Evolutionary conservation across 1,139 yeast species (phyloP), one percentile per base, ranked within the genome.

Genomic region (Candida dubliniensis): DNA sequence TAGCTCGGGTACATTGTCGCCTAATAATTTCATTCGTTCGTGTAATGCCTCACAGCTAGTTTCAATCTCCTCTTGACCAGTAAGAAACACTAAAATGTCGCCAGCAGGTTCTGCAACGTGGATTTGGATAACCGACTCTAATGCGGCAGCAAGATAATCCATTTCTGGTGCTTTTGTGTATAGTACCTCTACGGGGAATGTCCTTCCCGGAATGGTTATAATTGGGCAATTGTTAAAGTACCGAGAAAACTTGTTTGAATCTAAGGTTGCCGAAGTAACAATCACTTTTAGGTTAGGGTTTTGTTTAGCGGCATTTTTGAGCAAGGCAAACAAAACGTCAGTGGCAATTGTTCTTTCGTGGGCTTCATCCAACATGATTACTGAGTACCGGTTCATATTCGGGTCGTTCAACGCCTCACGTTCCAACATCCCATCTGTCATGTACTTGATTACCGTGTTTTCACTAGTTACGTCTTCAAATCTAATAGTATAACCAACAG

Each of bases 321-420:
- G 69, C 53, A 93, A 71, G 44, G 99, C 99, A 98, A 93, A 91
- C 55, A 93, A 74, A 47, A 93, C 93, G 79, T 93, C 99, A 0
- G 99, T 93, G 26, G 98, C 91, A 56, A 93, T 74, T 0, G 99
- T 93, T 63, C 99, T 84, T 69, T 93, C 99, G 73, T 93, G 99
- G 44, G 99, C 99, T 72, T 93, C 99, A 77, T 93, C 99, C 49
- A 93, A 73, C 54, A 93, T 90, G 49, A 93, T 87, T 59, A 96
- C 91, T 18, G 96, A 85, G 65, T 93, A 93, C 50, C 86, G 76
- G 7, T 72, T 70, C 60, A 93, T 74, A 49, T 83, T 79, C 54
- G 90, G 97, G 64, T 93, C 99, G 51, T 87, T 95, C 98, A 93
- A 91, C 31, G 98, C 98, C 67, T 93, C 99, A 59, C 98, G 80